Base-by-base conservation (phyloP, 441 rosid species). In the Arabidopsis hybrid region DNA sequence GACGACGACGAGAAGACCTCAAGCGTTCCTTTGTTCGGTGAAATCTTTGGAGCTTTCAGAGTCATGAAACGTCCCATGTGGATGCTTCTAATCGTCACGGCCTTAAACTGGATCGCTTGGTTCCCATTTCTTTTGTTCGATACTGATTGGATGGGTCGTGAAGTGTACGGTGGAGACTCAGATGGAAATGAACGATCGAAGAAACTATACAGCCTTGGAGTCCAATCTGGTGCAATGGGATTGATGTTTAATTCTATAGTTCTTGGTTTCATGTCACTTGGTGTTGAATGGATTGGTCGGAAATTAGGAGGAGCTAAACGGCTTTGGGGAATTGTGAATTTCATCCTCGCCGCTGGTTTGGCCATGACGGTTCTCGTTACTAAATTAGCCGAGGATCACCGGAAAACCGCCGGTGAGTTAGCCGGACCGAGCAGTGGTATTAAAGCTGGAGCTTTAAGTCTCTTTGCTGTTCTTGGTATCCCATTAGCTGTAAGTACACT, bases 131-230 rank as follows among this genome's bases (percentile, higher is more conserved):
- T 95, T 69, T 75, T 95, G 57, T 95, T 82, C 70, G 97, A 95
- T 76, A 95, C 99, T 7, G 98, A 95, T 18, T 95, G 96, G 97
- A 92, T 92, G 97, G 99, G 99, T 11, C 76, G 85, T 63, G 98
- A 95, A 75, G 92, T 95, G 59, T 95, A 81, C 83, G 99, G 97
- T 5, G 98, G 98, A 1, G 56, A 75, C 29, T 80, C 93, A 0
- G 72, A 61, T 4, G 66, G 51, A 42, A 42, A 43, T 7, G 38
- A 14, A 7, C 36, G 14, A 4, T 42, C 51, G 2, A 32, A 71
- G 36, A 74, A 70, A 69, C 47, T 87, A 36, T 95, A 92, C 63
- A 86, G 85, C 59, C 65, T 40, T 0, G 99, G 98, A 3, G 99
- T 95, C 0, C 85, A 87, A 4, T 86, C 89, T 0, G 99, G 99